Percentiles rank a stretch among this genome's conserved stretches.
Evolutionary conservation across 192 early-diverging fungal genomes (phyloP).

Genomic region (Linnemannia zychae): DNA sequence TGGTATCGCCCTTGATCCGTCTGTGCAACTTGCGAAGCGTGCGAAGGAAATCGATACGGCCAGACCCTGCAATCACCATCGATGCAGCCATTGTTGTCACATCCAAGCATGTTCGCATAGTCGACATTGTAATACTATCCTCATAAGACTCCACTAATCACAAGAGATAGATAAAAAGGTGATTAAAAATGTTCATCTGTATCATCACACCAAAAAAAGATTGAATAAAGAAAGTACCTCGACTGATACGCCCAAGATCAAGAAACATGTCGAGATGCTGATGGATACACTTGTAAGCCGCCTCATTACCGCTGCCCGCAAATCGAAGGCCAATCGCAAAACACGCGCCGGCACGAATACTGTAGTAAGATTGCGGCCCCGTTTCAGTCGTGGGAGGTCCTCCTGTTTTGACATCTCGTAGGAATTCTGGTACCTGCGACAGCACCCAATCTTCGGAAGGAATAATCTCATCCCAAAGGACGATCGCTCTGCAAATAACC

Average conservation of each 20-base stretch:
- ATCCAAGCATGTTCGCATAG: conserved; percentile 78
- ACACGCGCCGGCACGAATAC: conserved; percentile 75
- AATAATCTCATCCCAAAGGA: conserved; percentile 80
- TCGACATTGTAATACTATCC: conserved; percentile 72
- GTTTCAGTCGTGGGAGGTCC: conserved; percentile 36
- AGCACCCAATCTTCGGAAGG: conserved; percentile 77
- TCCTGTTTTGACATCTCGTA: conserved; percentile 45
- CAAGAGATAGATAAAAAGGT: conserved; percentile 1
- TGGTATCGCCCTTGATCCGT: conserved; percentile 60
- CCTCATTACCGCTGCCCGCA: conserved; percentile 70
- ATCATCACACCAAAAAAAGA: neutral
- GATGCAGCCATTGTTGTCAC: conserved; percentile 71
- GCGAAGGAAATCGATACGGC: conserved; percentile 72
- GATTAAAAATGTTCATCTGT: conserved; percentile 1
- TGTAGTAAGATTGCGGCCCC: conserved; percentile 72
- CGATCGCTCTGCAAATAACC: conserved; percentile 76
- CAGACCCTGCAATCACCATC: conserved; percentile 88
- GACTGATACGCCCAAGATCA: conserved; percentile 26
- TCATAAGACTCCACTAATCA: conserved; percentile 64
- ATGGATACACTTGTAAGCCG: conserved; percentile 65
- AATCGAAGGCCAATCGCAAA: conserved; percentile 77
- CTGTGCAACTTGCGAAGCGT: conserved; percentile 70
- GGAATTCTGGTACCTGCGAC: conserved; percentile 71
- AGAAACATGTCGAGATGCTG: conserved; percentile 67
- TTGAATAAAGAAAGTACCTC: conserved; percentile 56